Percentiles rank a stretch among this genome's conserved stretches.
Conservation (phyloP, 2,329 filamentous ascomycete species). For the Dactylellina cionopaga region DNA sequence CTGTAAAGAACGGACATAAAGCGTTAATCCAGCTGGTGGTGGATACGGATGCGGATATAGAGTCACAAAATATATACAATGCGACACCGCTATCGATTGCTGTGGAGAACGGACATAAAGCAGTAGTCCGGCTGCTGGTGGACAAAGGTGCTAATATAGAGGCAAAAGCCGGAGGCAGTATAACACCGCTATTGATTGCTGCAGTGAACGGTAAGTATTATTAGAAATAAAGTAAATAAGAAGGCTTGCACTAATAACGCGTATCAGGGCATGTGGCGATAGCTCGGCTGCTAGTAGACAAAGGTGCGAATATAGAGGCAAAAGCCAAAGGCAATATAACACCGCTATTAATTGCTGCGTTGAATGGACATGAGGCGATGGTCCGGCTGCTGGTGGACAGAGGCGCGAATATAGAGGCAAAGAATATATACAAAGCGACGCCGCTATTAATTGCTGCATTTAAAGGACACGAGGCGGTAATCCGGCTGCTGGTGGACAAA, state of each 20-base stretch:
- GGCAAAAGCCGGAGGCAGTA: not conserved
- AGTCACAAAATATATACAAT: not conserved
- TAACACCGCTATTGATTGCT: not conserved
- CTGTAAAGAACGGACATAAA: no score
- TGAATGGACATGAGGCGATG: no score
- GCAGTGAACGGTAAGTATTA: not conserved
- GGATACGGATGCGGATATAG: not conserved
- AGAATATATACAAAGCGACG: not conserved
- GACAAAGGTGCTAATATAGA: no score
- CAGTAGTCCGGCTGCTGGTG: no score
- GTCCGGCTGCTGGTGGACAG: no score
- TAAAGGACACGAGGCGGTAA: not conserved
- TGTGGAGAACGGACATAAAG: no score
- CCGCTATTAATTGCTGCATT: not conserved
- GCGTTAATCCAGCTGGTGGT: not conserved
- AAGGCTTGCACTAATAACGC: no score
- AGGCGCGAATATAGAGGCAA: no score
- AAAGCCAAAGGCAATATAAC: no score
- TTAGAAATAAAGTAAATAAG: no score
- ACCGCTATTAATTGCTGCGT: no score
- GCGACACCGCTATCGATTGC: not conserved
- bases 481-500: no score
- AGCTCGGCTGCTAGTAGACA: not conserved
- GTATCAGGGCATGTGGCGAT: not conserved
- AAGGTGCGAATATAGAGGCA: not conserved